Evolutionary conservation across 768 basidiomycete species (phyloP), one percentile per base, ranked within the genome.

Genomic region (Gelatoporia subvermispora): DNA sequence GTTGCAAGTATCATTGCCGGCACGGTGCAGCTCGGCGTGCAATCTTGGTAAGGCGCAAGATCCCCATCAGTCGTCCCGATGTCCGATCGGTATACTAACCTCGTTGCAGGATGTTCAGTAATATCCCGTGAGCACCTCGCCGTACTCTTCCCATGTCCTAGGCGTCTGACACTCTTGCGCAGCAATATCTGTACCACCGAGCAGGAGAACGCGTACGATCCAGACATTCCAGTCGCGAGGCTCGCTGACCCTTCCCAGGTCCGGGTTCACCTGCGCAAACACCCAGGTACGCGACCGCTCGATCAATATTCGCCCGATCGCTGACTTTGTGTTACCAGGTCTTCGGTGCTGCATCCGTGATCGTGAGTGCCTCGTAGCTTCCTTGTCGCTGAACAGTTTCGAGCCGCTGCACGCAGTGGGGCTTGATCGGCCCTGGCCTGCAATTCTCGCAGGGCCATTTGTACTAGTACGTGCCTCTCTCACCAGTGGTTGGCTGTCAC

Each of bases 1-100:
- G 71, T 81, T 17, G 85, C 79, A 2, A 65, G 62, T 5, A 51
- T 64, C 16, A 62, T 88, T 24, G 79, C 82, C 0, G 85, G 79
- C 17, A 85, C 84, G 3, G 75, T 77, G 7, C 85, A 86, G 54
- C 68, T 86, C 2, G 80, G 74, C 2, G 79, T 85, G 1, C 79
- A 82, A 58, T 59, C 80, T 11, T 86, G 65, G 68, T 49, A 42
- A 18, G 20, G 15, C 21, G 8, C 35, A 23, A 43, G 40, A 13
- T 31, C 8, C 3, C 28, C 23, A 13, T 4, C 18, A n/a, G n/a
- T n/a, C n/a, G n/a, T n/a, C n/a, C n/a, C n/a, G n/a, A n/a, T n/a
- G n/a, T n/a, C n/a, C n/a, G n/a, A n/a, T n/a, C n/a, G n/a, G n/a
- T n/a, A n/a, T n/a, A n/a, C n/a, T n/a, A n/a, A n/a, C n/a, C n/a